A percentile compares a stretch with the other conserved stretches of the same genome.
These are phyloP conservation scores for Achaetomiella virescens DNA, from an alignment of 495 filamentous ascomycete genomes.

Conservation along the genomic window DNA sequence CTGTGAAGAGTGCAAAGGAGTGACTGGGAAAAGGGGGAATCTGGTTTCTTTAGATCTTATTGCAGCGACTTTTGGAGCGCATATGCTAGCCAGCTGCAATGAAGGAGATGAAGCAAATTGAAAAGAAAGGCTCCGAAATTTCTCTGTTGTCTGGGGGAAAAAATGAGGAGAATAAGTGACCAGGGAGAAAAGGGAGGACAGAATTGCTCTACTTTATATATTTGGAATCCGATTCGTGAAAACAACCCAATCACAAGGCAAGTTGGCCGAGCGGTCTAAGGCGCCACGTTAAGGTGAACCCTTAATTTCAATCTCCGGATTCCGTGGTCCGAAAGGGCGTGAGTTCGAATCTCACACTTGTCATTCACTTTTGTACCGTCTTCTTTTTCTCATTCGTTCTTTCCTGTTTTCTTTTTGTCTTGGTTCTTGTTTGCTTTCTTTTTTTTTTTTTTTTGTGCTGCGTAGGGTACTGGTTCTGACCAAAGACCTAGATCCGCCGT, in stretches of 20 bases:
- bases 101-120: no score
- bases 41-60: background rate
- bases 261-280: constrained; percentile 18
- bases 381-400: no score
- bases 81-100: no score
- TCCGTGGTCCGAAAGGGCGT: constrained; percentile 18
- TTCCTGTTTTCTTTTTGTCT: background rate
- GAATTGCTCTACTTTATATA: background rate
- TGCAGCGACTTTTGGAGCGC: background rate
- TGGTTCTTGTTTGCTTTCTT: no score
- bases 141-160: no score
- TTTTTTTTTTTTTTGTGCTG: no score
- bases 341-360: constrained; percentile 17
- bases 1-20: constrained; percentile 18
- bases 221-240: background rate
- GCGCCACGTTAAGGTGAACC: constrained; percentile 19
- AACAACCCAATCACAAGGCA: constrained; percentile 7
- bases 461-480: no score
- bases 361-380: constrained; percentile 14
- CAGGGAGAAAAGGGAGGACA: background rate
- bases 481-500: no score
- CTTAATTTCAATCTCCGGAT: constrained; percentile 9
- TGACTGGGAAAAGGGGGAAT: background rate
- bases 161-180: no score
- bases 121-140: no score